These are phyloP conservation scores for Candida sonorensis DNA, from an alignment of 805 yeast genomes.

Conservation along the genomic window DNA sequence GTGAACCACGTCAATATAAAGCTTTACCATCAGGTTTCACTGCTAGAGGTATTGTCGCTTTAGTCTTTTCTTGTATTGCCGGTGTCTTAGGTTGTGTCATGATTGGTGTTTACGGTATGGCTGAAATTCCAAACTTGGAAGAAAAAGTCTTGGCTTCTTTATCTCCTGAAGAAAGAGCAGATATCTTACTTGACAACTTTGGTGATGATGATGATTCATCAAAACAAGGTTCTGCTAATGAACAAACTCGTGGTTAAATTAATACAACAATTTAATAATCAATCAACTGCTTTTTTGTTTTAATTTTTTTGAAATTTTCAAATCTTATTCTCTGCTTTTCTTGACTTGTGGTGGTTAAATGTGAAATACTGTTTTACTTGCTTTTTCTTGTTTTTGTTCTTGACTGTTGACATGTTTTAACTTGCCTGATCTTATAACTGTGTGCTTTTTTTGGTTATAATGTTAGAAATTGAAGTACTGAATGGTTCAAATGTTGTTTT, in stretches of 20 bases:
- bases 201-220: conserved; percentile 10
- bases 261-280: no score
- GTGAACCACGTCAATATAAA: conserved; percentile 64
- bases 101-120: conserved; percentile 78
- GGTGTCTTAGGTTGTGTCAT: conserved; percentile 77
- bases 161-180: conserved; percentile 37
- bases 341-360: no score
- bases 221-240: conserved; percentile 2
- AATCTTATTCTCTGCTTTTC: neutral
- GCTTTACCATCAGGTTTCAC: conserved; percentile 86
- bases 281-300: neutral
- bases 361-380: no score
- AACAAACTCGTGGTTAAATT: no score
- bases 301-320: neutral
- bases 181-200: conserved; percentile 28
- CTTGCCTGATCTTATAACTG: conserved; percentile 1
- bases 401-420: no score
- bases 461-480: neutral
- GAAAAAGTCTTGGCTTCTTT: conserved; percentile 52
- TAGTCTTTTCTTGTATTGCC: conserved; percentile 82
- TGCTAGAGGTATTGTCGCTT: conserved; percentile 88
- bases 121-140: conserved; percentile 70
- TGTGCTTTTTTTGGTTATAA: conserved; percentile 4
- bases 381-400: no score
- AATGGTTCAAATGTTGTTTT: no score